phyloP scores from a whole-genome alignment of 208 protist genomes.

The Endotrypanum monterogeii region DNA sequence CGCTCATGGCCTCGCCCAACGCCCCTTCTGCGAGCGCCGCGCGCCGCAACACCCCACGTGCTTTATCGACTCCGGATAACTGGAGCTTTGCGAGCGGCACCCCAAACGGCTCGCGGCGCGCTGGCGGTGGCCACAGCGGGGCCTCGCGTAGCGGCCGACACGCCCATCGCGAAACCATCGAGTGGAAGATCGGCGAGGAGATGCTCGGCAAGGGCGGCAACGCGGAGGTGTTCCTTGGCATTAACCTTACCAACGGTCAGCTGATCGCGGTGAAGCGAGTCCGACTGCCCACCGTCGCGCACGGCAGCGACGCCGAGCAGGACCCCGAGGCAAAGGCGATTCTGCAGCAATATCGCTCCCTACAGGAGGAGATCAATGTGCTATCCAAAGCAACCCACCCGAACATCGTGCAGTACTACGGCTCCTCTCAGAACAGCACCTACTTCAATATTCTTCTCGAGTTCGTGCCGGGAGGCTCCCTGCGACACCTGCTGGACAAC shows the following conservation, averaged over 20 bases:
- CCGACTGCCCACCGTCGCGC: slow-evolving; percentile 50
- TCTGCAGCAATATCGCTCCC: slow-evolving; percentile 80
- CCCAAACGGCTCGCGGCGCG: slow-evolving; percentile 25
- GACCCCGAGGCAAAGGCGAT: slow-evolving; percentile 58
- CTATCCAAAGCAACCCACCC: slow-evolving; percentile 87
- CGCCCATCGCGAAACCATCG: slow-evolving; percentile 73
- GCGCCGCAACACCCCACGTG: slow-evolving; percentile 39
- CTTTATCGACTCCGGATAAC: slow-evolving; percentile 49
- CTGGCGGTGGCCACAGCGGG: not conserved
- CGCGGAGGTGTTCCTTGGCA: slow-evolving; percentile 88
- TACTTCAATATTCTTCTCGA: slow-evolving; percentile 94
- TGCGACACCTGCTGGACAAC: slow-evolving; percentile 89
- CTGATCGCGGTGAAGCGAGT: slow-evolving; percentile 92
- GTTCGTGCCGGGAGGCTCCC: slow-evolving; percentile 90
- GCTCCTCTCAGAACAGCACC: slow-evolving; percentile 72
- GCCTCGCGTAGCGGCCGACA: slow-evolving; percentile 32
- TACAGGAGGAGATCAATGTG: slow-evolving; percentile 91
- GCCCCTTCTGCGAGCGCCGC: slow-evolving; percentile 16
- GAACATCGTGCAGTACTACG: slow-evolving; percentile 93
- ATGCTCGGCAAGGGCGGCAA: slow-evolving; percentile 91
- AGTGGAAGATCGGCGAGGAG: slow-evolving; percentile 92
- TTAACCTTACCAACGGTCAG: slow-evolving; percentile 90
- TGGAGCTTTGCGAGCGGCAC: slow-evolving; percentile 37
- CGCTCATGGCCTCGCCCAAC: slow-evolving; percentile 10
- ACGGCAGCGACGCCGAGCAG: slow-evolving; percentile 26